phyloP scores from a whole-genome alignment of 2,329 filamentous ascomycete genomes.

The Ophiostoma sp. region DNA sequence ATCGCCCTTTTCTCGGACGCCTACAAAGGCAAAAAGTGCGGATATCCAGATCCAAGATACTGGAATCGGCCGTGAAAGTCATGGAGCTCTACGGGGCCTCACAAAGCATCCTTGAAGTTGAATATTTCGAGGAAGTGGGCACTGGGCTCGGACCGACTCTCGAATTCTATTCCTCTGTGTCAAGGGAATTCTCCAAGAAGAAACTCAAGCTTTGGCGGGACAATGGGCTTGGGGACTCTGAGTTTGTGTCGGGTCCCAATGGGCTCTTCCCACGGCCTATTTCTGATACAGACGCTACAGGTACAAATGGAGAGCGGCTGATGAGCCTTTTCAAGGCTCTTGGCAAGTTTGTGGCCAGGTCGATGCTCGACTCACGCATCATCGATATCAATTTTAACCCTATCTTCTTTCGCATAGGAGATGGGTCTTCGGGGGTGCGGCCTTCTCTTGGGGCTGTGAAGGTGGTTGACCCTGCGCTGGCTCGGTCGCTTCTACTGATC shows the following conservation, averaged over 20 bases:
- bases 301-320: conserved; percentile 82
- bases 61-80: conserved; percentile 95
- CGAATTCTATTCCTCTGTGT: conserved; percentile 97
- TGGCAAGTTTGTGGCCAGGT: conserved; percentile 94
- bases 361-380: conserved; percentile 97
- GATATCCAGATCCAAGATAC: conserved; percentile 88
- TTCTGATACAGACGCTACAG: conserved; percentile 70
- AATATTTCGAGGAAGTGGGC: conserved; percentile 98
- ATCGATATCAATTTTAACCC: conserved; percentile 98
- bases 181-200: conserved; percentile 95
- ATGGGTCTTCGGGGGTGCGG: conserved; percentile 64
- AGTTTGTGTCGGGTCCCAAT: conserved; percentile 80
- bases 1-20: conserved; percentile 85
- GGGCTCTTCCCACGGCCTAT: conserved; percentile 92
- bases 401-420: conserved; percentile 93
- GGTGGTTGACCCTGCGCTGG: conserved; percentile 81
- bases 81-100: conserved; percentile 99
- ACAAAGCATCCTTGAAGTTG: conserved; percentile 91
- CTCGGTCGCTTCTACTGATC: conserved; percentile 79
- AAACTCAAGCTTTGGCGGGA: conserved; percentile 97
- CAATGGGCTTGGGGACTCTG: conserved; percentile 69
- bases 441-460: conserved; percentile 89
- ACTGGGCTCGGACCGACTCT: conserved; percentile 93
- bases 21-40: conserved; percentile 97
- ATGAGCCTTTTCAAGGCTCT: conserved; percentile 88